Conservation (phyloP, 371 early-diverging fungal species). For the Mucor circinelloides region DNA sequence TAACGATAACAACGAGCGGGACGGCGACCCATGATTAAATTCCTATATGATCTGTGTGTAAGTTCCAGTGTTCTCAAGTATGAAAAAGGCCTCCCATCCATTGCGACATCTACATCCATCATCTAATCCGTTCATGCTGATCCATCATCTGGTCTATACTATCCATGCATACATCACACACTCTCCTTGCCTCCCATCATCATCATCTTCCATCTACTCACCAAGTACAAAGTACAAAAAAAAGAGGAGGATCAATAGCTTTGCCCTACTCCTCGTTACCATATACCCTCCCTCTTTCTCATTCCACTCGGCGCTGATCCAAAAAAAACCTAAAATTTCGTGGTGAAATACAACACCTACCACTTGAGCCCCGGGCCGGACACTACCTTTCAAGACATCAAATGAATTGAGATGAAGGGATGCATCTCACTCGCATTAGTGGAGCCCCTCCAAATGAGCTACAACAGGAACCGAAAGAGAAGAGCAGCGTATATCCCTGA, state of each 20-base stretch:
- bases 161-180: no score
- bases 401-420: no score
- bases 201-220: slow-evolving; percentile 12
- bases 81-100: no score
- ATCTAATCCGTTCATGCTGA: no score
- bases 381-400: background rate
- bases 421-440: no score
- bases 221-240: slow-evolving; percentile 41
- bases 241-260: slow-evolving; percentile 19
- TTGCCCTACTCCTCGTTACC: background rate
- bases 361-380: background rate
- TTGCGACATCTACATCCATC: no score
- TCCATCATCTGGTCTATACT: no score
- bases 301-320: slow-evolving; percentile 1
- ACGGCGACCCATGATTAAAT: slow-evolving; percentile 99
- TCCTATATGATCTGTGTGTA: no score
- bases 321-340: background rate
- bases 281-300: background rate
- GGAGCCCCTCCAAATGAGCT: background rate
- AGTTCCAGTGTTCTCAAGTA: no score
- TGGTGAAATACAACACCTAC: background rate
- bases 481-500: slow-evolving; percentile 34
- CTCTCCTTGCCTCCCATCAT: no score
- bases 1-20: slow-evolving; percentile 99
- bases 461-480: slow-evolving; percentile 11